These are phyloP conservation scores for Cordyceps cateniannulata DNA, from an alignment of 2,329 filamentous ascomycete genomes.

Conservation along the genomic window DNA sequence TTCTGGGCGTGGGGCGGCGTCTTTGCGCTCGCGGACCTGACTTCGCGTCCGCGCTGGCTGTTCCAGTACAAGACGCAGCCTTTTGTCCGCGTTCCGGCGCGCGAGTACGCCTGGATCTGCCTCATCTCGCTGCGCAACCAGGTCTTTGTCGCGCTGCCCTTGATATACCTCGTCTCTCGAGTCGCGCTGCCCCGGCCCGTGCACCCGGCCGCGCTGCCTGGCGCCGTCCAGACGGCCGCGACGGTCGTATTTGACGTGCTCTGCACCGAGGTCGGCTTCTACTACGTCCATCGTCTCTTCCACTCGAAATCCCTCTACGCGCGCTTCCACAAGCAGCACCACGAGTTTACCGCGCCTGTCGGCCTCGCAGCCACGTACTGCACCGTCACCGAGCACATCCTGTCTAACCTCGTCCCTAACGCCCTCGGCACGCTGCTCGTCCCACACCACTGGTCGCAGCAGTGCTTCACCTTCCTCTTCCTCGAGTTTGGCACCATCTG, in stretches of 20 bases:
- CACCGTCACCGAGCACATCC: conserved; percentile 43
- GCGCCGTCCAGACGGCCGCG: conserved; percentile 5
- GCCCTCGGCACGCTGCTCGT: conserved; percentile 23
- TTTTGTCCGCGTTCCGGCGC: conserved; percentile 24
- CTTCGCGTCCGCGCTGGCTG: conserved; percentile 35
- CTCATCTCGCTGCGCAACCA: conserved; percentile 39
- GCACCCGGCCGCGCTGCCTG: conserved; percentile 9
- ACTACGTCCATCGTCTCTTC: conserved; percentile 43
- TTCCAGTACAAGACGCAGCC: conserved; percentile 43
- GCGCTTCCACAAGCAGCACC: conserved; percentile 44
- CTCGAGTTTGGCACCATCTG: conserved; percentile 17
- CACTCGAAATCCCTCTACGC: conserved; percentile 39
- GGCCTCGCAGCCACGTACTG: conserved; percentile 45
- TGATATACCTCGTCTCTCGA: neutral
- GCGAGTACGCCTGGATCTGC: conserved; percentile 14
- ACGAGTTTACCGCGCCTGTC: conserved; percentile 45
- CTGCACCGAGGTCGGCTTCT: conserved; percentile 38
- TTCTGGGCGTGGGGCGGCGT: conserved; percentile 33
- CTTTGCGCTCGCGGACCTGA: conserved; percentile 32
- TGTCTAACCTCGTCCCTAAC: conserved; percentile 43
- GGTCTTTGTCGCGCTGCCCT: conserved; percentile 22
- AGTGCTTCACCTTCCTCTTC: conserved; percentile 14
- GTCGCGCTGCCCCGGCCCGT: neutral
- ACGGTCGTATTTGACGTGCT: conserved; percentile 15
- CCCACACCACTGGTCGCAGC: conserved; percentile 16